Percentiles rank a stretch among this genome's conserved stretches.
Conservation (phyloP, 208 protist species). For the Leishmania major region DNA sequence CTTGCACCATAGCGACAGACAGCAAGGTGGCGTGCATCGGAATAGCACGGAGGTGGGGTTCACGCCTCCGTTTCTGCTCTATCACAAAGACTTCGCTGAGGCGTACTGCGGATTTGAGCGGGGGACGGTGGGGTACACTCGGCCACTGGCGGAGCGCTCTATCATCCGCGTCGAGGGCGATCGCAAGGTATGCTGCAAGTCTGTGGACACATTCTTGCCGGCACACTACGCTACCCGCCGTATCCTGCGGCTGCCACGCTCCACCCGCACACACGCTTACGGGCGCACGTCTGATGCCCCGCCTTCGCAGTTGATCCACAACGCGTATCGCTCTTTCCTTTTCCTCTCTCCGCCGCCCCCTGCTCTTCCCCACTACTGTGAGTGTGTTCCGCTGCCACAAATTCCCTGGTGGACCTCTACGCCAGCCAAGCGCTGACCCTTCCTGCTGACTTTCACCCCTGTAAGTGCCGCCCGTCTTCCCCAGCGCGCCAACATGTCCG, state of each 20-base stretch:
- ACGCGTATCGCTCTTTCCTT: not conserved
- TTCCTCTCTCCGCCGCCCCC: not conserved
- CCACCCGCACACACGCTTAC: not conserved
- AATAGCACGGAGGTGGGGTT: not conserved
- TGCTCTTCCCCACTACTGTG: not conserved
- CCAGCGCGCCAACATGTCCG: slow-evolving; percentile 2
- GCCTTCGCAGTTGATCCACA: not conserved
- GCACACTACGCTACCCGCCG: slow-evolving; percentile 1
- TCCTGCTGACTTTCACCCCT: not conserved
- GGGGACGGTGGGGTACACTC: slow-evolving; percentile 36
- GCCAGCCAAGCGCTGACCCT: not conserved
- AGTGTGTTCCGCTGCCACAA: not conserved
- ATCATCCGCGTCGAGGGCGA: slow-evolving; percentile 1
- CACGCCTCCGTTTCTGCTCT: not conserved
- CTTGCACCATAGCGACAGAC: not conserved
- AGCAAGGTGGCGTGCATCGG: not conserved
- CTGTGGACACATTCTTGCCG: slow-evolving; percentile 1
- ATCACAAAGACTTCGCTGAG: not conserved
- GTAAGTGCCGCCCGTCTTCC: not conserved
- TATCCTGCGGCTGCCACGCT: not conserved
- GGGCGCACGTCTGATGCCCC: not conserved
- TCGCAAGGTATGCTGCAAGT: not conserved
- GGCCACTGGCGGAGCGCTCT: slow-evolving; percentile 41
- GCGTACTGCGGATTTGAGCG: slow-evolving; percentile 31
- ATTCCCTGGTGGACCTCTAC: not conserved